These are phyloP conservation scores for Gossypium sturtianum DNA, from an alignment of 345 rosid species.

Conservation along the genomic window DNA sequence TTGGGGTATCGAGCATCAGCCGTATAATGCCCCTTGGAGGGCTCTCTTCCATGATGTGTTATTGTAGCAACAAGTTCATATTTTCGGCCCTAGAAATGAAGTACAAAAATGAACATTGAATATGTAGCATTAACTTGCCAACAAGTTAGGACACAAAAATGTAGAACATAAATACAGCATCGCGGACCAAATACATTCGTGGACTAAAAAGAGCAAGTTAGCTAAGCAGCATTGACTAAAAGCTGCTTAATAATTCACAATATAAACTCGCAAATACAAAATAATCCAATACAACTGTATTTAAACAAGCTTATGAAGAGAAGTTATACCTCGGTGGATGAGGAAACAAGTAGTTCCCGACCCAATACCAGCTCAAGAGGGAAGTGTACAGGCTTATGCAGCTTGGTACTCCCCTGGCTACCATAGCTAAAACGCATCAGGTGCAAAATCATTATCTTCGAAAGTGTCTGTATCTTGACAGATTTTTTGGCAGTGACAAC, in stretches of 20 bases:
- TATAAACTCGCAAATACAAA: background rate
- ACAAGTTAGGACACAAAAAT: background rate
- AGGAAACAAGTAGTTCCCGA: constrained; percentile 62
- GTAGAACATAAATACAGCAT: background rate
- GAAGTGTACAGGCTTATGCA: constrained; percentile 75
- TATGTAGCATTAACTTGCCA: background rate
- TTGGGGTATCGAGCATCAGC: constrained; percentile 66
- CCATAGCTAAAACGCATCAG: constrained; percentile 92
- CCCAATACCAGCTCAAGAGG: constrained; percentile 69
- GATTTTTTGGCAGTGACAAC: constrained; percentile 81
- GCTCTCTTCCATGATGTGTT: constrained; percentile 93
- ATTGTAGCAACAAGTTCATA: constrained; percentile 90
- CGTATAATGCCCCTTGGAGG: constrained; percentile 93
- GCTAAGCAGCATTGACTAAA: background rate
- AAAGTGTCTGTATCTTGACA: constrained; percentile 68
- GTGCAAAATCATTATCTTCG: constrained; percentile 89
- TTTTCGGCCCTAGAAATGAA: constrained; percentile 56
- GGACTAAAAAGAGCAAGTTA: too few relatives aligned
- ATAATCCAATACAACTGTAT: background rate
- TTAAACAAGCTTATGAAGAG: background rate
- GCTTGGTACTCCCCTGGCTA: constrained; percentile 85
- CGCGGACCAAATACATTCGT: too few relatives aligned
- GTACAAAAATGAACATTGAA: background rate
- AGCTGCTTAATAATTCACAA: background rate
- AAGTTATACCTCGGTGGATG: constrained; percentile 53